Base-by-base conservation (phyloP, 108 stramenopile genomes). In the Nannochloropsis salina region DNA sequence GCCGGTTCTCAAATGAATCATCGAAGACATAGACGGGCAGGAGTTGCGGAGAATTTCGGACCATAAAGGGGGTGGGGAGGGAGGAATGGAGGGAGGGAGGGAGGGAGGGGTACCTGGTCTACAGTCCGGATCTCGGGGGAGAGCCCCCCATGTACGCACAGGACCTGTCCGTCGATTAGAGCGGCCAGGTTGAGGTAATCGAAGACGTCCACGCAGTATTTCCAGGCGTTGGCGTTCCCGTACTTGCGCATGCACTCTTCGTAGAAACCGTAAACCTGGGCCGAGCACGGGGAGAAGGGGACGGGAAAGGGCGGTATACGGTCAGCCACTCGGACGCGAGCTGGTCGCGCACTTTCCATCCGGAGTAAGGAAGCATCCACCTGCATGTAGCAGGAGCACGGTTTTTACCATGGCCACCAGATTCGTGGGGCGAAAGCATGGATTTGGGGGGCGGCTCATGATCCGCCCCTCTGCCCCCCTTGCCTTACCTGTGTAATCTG, bases 181-280 rank as follows among this genome's bases (percentile, higher is more conserved):
- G 96, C 96, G 81, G 98, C 96, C 42, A 98, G 92, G 42, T 96
- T 96, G 80, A 98, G 95, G 92, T 96, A 96, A 88, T 98, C 97
- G 90, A 98, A 98, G 45, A 96, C 86, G 92, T 97, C 96, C 9
- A 96, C 96, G 88, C 97, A 99, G 80, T 96, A 89, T 89, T 98
- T 96, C 97, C 97, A 99, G 42, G 98, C 96, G 87, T 96, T 98
- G 42, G 96, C 97, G 85, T 91, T 93, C 9, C 97, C 98, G 87
- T 99, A 98, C 91, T 99, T 99, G 86, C 97, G 93, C 42, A 98
- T 94, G 90, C 97, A 98, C 92, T 99, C 98, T 83, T 98, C 98
- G 89, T 98, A 98, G 90, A 99, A 99, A 21, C 98, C 98, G 90
- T 99, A 99, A 42, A 98, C 97, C 93, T 98, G 96, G 1, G 12